phyloP scores from a whole-genome alignment of 352 stramenopile genomes.

The Globisporangium paddicum region DNA sequence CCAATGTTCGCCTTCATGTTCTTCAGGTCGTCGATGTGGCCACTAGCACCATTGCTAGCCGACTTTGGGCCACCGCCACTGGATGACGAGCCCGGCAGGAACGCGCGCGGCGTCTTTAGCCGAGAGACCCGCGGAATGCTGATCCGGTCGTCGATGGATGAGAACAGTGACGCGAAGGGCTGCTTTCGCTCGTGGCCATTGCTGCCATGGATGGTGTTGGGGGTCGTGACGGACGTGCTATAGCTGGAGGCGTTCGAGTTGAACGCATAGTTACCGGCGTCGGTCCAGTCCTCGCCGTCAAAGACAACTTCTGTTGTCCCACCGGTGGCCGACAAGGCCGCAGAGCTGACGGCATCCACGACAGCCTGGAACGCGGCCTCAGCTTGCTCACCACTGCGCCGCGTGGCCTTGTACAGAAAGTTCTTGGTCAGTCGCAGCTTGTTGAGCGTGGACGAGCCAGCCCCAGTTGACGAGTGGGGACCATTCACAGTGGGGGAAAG shows the following conservation, averaged over 20 bases:
- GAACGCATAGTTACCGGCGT: constrained; percentile 22
- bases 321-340: constrained; percentile 29
- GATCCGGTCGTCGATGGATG: constrained; percentile 52
- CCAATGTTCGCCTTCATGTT: constrained; percentile 71
- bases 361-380: constrained; percentile 71
- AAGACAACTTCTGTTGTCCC: constrained; percentile 31
- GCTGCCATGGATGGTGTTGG: constrained; percentile 16
- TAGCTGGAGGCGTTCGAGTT: not conserved
- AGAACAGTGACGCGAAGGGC: constrained; percentile 44
- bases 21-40: constrained; percentile 66
- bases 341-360: constrained; percentile 52
- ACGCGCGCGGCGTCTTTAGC: constrained; percentile 40
- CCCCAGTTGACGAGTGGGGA: constrained; percentile 6
- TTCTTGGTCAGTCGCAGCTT: constrained; percentile 56
- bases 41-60: constrained; percentile 16
- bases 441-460: constrained; percentile 19
- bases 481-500: constrained; percentile 10
- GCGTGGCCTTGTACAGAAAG: constrained; percentile 69
- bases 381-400: constrained; percentile 55
- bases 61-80: not conserved
- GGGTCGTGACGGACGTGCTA: constrained; percentile 9
- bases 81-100: constrained; percentile 18
- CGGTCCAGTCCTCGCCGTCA: constrained; percentile 54
- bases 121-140: constrained; percentile 47
- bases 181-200: constrained; percentile 31